Conservation (phyloP, 768 basidiomycete species). For the Rhodotorula babjevae region DNA sequence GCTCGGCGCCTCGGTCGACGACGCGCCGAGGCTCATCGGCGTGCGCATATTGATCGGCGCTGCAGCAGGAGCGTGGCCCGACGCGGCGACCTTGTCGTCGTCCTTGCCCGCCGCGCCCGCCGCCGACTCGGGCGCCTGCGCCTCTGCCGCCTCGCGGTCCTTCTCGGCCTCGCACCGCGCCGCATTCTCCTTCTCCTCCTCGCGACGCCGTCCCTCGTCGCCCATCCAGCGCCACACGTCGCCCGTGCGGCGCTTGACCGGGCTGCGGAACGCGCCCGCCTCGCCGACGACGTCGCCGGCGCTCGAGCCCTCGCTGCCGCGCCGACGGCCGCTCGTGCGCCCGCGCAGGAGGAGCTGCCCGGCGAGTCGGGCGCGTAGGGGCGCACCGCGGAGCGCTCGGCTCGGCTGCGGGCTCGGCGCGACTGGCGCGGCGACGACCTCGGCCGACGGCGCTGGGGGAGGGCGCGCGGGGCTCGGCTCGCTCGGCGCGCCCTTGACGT, state of each 20-base stretch:
- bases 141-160: background rate
- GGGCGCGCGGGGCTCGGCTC: background rate
- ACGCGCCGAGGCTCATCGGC: conserved; percentile 30
- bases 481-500: no score
- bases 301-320: background rate
- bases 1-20: conserved; percentile 32
- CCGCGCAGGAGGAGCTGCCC: background rate
- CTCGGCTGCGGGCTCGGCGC: no score
- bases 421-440: no score
- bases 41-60: conserved; percentile 39
- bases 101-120: background rate
- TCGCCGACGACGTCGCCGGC: background rate
- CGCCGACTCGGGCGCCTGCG: background rate
- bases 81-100: background rate
- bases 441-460: no score
- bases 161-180: background rate
- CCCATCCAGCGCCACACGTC: conserved; percentile 27
- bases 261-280: background rate
- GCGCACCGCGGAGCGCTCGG: no score
- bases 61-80: background rate
- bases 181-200: conserved; percentile 12
- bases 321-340: no score
- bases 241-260: conserved; percentile 5
- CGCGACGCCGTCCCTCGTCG: conserved; percentile 10
- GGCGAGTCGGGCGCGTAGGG: background rate